phyloP scores from a whole-genome alignment of 2,329 filamentous ascomycete species.

The Colletotrichum melonis region DNA sequence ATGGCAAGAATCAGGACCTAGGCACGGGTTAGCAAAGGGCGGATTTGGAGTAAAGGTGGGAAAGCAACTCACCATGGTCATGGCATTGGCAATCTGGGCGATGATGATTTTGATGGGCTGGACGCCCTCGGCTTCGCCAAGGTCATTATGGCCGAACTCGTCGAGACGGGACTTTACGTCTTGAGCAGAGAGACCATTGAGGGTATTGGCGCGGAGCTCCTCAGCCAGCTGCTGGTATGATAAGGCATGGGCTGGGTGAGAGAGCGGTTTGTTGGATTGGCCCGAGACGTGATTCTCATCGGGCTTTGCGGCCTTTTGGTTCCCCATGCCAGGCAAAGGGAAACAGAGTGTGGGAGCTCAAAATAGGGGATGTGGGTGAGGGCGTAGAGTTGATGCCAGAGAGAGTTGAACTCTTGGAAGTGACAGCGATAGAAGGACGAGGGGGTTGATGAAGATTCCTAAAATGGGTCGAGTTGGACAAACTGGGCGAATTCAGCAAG shows the following conservation, averaged over 20 bases:
- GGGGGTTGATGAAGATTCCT: not conserved
- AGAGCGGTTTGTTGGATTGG: conserved; percentile 56
- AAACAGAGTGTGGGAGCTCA: not conserved
- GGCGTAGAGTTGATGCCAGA: not conserved
- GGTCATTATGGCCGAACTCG: conserved; percentile 69
- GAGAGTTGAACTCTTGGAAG: not conserved
- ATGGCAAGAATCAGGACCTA: conserved; percentile 61
- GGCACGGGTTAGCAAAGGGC: not conserved
- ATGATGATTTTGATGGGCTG: conserved; percentile 69
- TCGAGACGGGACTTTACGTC: conserved; percentile 64
- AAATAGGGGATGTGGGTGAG: not conserved
- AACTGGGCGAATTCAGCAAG: not conserved
- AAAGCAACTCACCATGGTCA: conserved; percentile 61
- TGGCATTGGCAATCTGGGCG: conserved; percentile 72
- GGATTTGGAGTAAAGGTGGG: no score
- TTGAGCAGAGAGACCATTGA: conserved; percentile 64
- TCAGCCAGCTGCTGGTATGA: conserved; percentile 57
- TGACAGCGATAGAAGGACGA: no score
- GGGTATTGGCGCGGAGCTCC: conserved; percentile 63
- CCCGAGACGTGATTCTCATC: conserved; percentile 46
- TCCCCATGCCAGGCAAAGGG: conserved; percentile 5
- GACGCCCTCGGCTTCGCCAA: conserved; percentile 67
- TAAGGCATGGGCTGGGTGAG: conserved; percentile 68
- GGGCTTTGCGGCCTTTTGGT: conserved; percentile 16
- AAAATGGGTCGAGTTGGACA: not conserved